Conservation (phyloP, 2,329 filamentous ascomycete genomes). For the Dendrostoma leiphaemia region DNA sequence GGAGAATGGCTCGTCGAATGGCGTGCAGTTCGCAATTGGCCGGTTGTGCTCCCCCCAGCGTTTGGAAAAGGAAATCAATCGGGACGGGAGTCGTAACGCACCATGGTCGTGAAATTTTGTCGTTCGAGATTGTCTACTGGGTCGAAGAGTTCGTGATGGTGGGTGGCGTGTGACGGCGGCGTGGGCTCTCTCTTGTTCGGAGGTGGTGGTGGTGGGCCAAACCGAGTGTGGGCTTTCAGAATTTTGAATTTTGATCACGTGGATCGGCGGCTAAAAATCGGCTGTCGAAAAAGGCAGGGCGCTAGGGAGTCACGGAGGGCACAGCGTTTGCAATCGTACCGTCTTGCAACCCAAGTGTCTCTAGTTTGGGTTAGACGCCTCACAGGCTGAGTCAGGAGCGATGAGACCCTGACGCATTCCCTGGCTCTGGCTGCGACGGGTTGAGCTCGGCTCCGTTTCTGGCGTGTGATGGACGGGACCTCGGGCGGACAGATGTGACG, state of each 20-base stretch:
- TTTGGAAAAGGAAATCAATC: constrained; percentile 8
- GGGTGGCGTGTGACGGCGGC: constrained; percentile 11
- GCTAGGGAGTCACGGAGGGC: neutral
- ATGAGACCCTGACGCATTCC: neutral
- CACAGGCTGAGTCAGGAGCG: neutral
- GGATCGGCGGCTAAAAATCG: constrained; percentile 1
- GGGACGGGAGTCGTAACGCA: constrained; percentile 15
- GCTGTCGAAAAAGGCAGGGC: neutral
- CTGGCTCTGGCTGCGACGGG: neutral
- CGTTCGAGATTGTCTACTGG: constrained; percentile 19
- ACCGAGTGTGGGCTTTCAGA: constrained; percentile 3
- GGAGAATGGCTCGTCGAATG: neutral
- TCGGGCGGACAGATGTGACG: constrained; percentile 1
- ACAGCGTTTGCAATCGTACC: neutral
- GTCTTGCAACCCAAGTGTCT: too few species aligned
- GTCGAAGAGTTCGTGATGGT: constrained; percentile 16
- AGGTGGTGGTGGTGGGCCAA: constrained; percentile 7
- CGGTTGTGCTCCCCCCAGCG: neutral
- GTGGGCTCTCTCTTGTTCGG: constrained; percentile 7
- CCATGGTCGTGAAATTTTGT: constrained; percentile 19
- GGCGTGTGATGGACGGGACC: neutral
- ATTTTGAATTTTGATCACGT: constrained; percentile 9
- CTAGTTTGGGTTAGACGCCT: too few species aligned
- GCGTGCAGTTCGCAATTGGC: too few species aligned
- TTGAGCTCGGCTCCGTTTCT: neutral